These are phyloP conservation scores for Xerocomus cyaneibrunnescens DNA, from an alignment of 1,284 basidiomycete species.

Conservation along the genomic window DNA sequence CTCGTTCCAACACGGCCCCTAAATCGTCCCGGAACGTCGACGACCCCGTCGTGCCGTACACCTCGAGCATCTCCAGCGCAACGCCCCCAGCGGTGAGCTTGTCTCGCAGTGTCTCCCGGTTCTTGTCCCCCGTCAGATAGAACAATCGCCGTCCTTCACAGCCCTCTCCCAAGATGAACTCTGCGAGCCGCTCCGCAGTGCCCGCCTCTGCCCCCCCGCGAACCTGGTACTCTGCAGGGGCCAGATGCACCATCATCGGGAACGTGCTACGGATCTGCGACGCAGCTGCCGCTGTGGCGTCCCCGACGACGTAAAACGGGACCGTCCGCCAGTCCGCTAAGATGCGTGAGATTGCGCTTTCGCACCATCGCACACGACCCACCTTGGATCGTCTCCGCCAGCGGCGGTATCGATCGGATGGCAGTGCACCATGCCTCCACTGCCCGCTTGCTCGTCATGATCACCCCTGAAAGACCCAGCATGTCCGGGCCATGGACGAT, in stretches of 20 bases:
- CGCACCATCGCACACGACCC: background rate
- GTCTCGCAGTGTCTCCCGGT: constrained; percentile 60
- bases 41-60: constrained; percentile 65
- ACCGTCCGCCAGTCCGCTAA: constrained; percentile 47
- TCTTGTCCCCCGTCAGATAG: constrained; percentile 82
- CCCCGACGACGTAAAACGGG: constrained; percentile 77
- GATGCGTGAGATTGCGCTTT: background rate
- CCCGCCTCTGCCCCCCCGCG: constrained; percentile 47
- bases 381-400: constrained; percentile 11
- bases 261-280: constrained; percentile 35
- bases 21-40: constrained; percentile 51
- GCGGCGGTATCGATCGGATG: constrained; percentile 22
- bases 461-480: constrained; percentile 51
- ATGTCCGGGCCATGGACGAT: constrained; percentile 41
- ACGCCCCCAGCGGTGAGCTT: constrained; percentile 51
- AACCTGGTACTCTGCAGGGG: constrained; percentile 28
- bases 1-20: constrained; percentile 32
- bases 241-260: constrained; percentile 29
- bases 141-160: constrained; percentile 42
- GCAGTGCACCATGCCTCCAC: constrained; percentile 64
- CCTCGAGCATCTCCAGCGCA: constrained; percentile 50
- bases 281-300: constrained; percentile 54
- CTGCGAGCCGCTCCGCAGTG: constrained; percentile 63
- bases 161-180: constrained; percentile 55
- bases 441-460: constrained; percentile 71